phyloP scores from a whole-genome alignment of 2,329 filamentous ascomycete species.

The Scedosporium dehoogii region DNA sequence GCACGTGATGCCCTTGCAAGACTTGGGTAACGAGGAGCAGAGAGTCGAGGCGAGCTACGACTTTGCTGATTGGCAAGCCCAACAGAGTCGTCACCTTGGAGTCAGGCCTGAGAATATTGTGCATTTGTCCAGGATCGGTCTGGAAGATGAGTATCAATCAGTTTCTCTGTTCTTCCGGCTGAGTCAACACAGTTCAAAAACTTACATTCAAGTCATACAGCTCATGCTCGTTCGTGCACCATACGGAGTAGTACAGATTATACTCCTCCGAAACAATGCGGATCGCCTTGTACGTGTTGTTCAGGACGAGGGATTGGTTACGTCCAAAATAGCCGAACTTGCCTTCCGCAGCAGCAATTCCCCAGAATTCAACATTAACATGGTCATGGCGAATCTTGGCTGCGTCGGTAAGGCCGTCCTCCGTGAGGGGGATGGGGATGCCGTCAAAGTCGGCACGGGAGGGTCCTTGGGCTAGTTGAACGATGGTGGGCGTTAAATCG shows the following conservation, averaged over 20 bases:
- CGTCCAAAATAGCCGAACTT: slow-evolving; percentile 11
- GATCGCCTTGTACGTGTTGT: slow-evolving; percentile 46
- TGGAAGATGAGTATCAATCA: slow-evolving; percentile 13
- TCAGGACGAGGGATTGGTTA: slow-evolving; percentile 9
- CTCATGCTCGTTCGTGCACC: slow-evolving; percentile 40
- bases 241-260: slow-evolving; percentile 45
- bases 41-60: slow-evolving; percentile 44
- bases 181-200: not conserved
- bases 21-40: slow-evolving; percentile 49
- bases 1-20: slow-evolving; percentile 43
- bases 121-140: slow-evolving; percentile 39
- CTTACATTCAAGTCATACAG: slow-evolving; percentile 41
- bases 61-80: slow-evolving; percentile 24
- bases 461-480: slow-evolving; percentile 25
- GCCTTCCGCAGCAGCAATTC: slow-evolving; percentile 22
- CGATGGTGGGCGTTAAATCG: slow-evolving; percentile 45
- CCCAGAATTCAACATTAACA: slow-evolving; percentile 44
- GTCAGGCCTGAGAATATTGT: slow-evolving; percentile 15
- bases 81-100: slow-evolving; percentile 15
- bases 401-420: slow-evolving; percentile 12
- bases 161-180: too few relatives aligned
- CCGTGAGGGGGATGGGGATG: slow-evolving; percentile 29
- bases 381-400: slow-evolving; percentile 29
- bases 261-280: slow-evolving; percentile 36
- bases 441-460: slow-evolving; percentile 41